Conservation (phyloP, 177 flowering plant genomes). For the Vitis hybrid region DNA sequence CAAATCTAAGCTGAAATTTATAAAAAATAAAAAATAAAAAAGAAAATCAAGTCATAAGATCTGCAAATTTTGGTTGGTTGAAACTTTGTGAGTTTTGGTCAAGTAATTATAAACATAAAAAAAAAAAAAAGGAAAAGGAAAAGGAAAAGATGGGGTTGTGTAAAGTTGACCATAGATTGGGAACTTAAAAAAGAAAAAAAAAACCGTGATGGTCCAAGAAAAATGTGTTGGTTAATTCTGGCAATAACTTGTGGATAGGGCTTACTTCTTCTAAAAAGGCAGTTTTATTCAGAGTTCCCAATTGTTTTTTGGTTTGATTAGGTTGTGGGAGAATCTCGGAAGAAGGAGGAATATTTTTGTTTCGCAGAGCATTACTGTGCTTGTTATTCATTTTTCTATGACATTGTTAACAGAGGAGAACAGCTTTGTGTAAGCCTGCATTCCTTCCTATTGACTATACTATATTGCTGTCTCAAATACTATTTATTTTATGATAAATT, state of each 20-base stretch:
- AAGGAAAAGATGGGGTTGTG: no score
- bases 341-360: constrained; percentile 88
- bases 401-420: constrained; percentile 81
- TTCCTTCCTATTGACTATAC: not conserved
- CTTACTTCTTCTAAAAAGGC: not conserved
- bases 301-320: constrained; percentile 17
- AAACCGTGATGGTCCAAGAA: no score
- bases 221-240: no score
- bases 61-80: no score
- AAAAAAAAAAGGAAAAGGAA: no score
- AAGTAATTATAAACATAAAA: no score
- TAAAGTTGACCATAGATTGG: no score
- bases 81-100: no score
- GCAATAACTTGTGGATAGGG: not conserved
- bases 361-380: constrained; percentile 81
- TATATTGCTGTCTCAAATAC: not conserved
- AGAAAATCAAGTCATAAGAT: no score
- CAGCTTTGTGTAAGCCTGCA: constrained; percentile 70
- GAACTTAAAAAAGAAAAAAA: no score
- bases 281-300: not conserved
- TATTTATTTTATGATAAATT: not conserved
- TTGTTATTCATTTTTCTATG: constrained; percentile 93
- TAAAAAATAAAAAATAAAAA: no score
- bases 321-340: constrained; percentile 89
- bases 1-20: no score